These are phyloP conservation scores for Lichtheimia ramosa DNA, from an alignment of 371 early-diverging fungal species.

Conservation along the genomic window DNA sequence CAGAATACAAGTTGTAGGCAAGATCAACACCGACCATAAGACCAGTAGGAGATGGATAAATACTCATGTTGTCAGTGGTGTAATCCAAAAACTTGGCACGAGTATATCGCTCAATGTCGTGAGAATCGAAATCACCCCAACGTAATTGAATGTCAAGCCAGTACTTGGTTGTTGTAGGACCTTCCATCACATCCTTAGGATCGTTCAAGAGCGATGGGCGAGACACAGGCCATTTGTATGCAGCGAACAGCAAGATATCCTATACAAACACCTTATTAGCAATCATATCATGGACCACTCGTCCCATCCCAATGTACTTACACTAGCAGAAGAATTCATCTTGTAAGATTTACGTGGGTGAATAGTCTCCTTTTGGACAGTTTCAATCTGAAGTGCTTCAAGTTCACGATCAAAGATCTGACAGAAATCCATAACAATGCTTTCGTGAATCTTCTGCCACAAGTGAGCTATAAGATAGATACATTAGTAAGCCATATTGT, in stretches of 20 bases:
- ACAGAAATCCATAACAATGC: slow-evolving; percentile 89
- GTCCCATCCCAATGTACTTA: slow-evolving; percentile 4
- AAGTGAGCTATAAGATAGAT: slow-evolving; percentile 74
- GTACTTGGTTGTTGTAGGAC: slow-evolving; percentile 94
- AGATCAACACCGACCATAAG: slow-evolving; percentile 96
- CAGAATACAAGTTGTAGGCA: slow-evolving; percentile 92
- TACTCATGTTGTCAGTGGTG: slow-evolving; percentile 96
- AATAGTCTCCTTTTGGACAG: slow-evolving; percentile 98
- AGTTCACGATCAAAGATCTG: slow-evolving; percentile 98
- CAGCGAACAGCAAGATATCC: slow-evolving; percentile 95
- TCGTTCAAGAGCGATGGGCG: slow-evolving; percentile 92
- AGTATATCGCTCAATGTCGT: slow-evolving; percentile 98
- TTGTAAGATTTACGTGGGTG: slow-evolving; percentile 99
- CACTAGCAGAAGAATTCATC: slow-evolving; percentile 80
- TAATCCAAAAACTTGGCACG: slow-evolving; percentile 98
- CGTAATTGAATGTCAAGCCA: slow-evolving; percentile 98
- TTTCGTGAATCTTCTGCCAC: slow-evolving; percentile 99
- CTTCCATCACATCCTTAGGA: slow-evolving; percentile 92
- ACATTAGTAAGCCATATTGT: background rate
- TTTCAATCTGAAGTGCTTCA: slow-evolving; percentile 97
- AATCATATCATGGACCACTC: background rate
- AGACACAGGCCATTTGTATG: slow-evolving; percentile 97
- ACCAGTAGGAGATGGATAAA: slow-evolving; percentile 97
- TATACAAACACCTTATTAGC: slow-evolving; percentile 45
- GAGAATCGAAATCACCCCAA: slow-evolving; percentile 99